Conservation (phyloP, 2,329 filamentous ascomycete genomes). For the Calonectria hawksworthii region DNA sequence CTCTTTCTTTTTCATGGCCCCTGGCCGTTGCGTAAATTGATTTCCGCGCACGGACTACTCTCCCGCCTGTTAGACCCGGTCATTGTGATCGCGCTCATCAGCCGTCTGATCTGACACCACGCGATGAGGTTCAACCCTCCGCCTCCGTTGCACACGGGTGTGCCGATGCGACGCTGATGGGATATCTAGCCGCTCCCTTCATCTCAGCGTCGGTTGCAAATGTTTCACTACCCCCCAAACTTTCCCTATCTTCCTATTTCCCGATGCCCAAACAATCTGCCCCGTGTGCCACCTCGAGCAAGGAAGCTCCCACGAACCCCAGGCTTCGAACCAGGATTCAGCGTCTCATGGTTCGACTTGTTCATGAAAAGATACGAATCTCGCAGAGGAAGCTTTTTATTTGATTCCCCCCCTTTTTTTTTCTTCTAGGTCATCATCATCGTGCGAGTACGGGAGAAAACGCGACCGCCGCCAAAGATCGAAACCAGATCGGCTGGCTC, state of each 20-base stretch:
- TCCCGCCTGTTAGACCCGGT: slow-evolving; percentile 12
- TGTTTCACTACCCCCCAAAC: background rate
- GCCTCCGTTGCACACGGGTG: background rate
- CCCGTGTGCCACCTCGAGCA: background rate
- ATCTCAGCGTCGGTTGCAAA: background rate
- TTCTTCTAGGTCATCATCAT: slow-evolving; percentile 22
- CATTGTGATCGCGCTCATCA: slow-evolving; percentile 18
- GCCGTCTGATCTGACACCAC: background rate
- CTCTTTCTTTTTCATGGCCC: slow-evolving; percentile 9
- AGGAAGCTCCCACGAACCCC: background rate
- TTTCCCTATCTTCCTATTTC: slow-evolving; percentile 2
- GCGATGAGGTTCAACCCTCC: background rate
- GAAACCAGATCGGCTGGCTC: slow-evolving; percentile 2
- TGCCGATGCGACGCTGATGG: slow-evolving; percentile 5
- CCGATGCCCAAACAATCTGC: background rate
- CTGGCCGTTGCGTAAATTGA: slow-evolving; percentile 36
- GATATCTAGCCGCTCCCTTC: slow-evolving; percentile 4
- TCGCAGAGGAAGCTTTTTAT: slow-evolving; percentile 11
- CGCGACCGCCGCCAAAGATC: background rate
- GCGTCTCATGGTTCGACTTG: slow-evolving; percentile 23
- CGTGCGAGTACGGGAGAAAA: slow-evolving; percentile 29
- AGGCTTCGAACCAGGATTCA: slow-evolving; percentile 14
- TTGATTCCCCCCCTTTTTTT: slow-evolving; percentile 15
- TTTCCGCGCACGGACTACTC: slow-evolving; percentile 40
- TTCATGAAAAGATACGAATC: slow-evolving; percentile 29